Base-by-base conservation (phyloP, 345 rosid genomes). In the Hibiscus tridactylites region DNA sequence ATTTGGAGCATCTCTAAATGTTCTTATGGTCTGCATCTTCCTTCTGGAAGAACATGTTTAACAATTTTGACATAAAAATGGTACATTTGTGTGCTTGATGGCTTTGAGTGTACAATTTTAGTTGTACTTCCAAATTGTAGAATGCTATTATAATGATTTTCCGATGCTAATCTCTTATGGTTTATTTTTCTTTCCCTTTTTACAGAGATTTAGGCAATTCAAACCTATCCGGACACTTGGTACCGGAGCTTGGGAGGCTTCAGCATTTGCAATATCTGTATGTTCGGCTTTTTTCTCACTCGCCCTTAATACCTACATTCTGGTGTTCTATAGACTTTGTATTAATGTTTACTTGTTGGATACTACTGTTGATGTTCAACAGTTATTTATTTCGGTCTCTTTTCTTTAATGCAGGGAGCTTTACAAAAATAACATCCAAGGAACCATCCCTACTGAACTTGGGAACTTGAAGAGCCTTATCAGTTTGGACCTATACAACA, bases 151-250 rank as follows among this genome's bases (percentile, higher is more conserved):
- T 17, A 56, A 16, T 56, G 53, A 5, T 44, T 65, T 44, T 65
- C 6, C 7, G 16, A 8, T 60, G 17, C 31, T 3, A 35, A 47
- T 26, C 37, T 19, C 29, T 57, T 53, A 26, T 71, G 19, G 65
- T 73, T 10, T 16, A 6, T 63, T 28, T 15, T 35, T 33, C 5
- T 11, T 6, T 9, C 37, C 11, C 12, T 2, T 53, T 70, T 46
- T 77, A 65, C 93, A 95, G 99, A 84, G 99, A 95, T 82, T 81
- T 95, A 78, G 99, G 99, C 42, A 95, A 95, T 61, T 88, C 97
- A 46, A 88, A 90, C 75, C 84, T 95, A 24, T 88, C 91, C 46
- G 99, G 99, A 75, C 96, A 84, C 83, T 85, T 95, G 58, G 96
- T 91, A 15, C 81, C 96, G 3, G 97, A 92, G 63, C 90, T 95